Conservation (phyloP, 148 eudicot genomes). For the Rhododendron molle region DNA sequence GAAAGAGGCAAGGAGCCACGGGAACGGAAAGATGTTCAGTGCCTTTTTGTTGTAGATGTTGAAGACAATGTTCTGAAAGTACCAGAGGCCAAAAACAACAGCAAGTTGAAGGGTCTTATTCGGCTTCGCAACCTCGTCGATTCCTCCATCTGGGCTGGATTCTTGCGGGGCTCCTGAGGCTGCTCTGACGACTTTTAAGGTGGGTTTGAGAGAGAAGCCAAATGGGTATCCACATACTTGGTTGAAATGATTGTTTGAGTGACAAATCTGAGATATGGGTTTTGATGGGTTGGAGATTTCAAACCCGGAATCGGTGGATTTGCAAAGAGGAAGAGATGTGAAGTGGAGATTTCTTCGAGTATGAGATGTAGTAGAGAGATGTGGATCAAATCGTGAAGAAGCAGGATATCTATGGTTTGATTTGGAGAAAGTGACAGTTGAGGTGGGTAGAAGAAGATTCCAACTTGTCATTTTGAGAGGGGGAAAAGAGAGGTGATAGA, state of each 20-base stretch:
- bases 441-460: constrained; percentile 48
- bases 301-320: constrained; percentile 14
- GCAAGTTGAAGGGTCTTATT: constrained; percentile 58
- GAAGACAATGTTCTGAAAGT: constrained; percentile 77
- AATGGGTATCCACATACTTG: constrained; percentile 19
- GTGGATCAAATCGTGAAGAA: constrained; percentile 23
- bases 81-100: constrained; percentile 81
- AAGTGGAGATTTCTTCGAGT: constrained; percentile 14
- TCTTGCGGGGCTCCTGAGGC: constrained; percentile 31
- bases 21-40: constrained; percentile 76
- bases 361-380: constrained; percentile 12
- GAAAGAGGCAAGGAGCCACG: constrained; percentile 91
- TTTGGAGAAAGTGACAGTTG: constrained; percentile 40
- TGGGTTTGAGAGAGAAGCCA: constrained; percentile 30
- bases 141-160: constrained; percentile 35
- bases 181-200: constrained; percentile 28
- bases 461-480: constrained; percentile 45
- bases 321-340: not conserved
- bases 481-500: not conserved
- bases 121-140: constrained; percentile 18
- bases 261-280: constrained; percentile 32
- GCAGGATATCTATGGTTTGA: constrained; percentile 22
- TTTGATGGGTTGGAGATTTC: constrained; percentile 12
- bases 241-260: constrained; percentile 16
- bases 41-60: constrained; percentile 83